Percentiles rank a stretch among this genome's conserved stretches.
Evolutionary conservation across 768 basidiomycete genomes (phyloP).

Genomic region (Phylloporus sp.): DNA sequence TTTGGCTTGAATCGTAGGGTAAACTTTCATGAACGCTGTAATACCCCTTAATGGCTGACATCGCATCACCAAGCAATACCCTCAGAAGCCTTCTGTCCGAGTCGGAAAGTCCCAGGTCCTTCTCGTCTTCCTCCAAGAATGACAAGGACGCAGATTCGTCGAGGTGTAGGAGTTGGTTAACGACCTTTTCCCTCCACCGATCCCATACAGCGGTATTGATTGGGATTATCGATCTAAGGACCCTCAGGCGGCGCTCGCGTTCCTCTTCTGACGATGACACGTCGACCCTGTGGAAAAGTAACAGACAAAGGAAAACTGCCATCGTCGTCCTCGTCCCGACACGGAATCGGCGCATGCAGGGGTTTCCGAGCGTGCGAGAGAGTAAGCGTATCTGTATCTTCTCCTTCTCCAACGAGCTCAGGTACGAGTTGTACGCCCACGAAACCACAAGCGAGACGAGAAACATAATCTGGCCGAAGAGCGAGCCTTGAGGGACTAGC

Average conservation of each 20-base stretch:
- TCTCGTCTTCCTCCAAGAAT: background rate
- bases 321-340: too few relatives aligned
- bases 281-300: too few relatives aligned
- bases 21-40: background rate
- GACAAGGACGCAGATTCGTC: background rate
- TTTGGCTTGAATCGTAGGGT: background rate
- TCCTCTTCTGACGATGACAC: too few relatives aligned
- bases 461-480: conserved; percentile 37
- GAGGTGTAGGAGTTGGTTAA: conserved; percentile 8
- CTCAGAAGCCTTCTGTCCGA: conserved; percentile 1
- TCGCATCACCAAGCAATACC: conserved; percentile 16
- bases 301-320: too few relatives aligned
- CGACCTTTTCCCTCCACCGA: too few relatives aligned
- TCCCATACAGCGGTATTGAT: conserved; percentile 23
- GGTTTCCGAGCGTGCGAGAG: conserved; percentile 9
- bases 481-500: conserved; percentile 29
- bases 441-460: conserved; percentile 28
- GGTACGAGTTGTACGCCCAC: conserved; percentile 33
- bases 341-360: conserved; percentile 10
- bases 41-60: conserved; percentile 14
- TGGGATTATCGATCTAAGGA: too few relatives aligned
- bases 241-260: too few relatives aligned
- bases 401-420: conserved; percentile 35
- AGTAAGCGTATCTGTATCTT: conserved; percentile 21
- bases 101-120: background rate